Base-by-base conservation (phyloP, 169 alveolate species). In the Cryptosporidium ubiquitum region DNA sequence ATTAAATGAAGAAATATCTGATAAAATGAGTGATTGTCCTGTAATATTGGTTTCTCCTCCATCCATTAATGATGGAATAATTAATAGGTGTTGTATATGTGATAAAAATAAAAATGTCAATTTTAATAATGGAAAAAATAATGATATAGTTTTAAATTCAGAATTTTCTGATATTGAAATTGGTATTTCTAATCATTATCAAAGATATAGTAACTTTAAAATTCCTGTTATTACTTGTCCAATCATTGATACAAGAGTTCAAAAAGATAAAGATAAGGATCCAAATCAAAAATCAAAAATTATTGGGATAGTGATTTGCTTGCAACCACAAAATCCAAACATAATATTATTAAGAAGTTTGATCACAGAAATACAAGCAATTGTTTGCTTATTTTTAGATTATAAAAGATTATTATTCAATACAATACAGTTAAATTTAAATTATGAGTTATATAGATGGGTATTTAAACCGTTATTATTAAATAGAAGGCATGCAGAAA, bases 321-420 rank as follows among this genome's bases (percentile, higher is more conserved):
- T 79, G 52, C 89, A 79, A 33, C 89, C 89, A 61, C 89, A 79
- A 33, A 79, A 79, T 79, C 89, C 89, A 49, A 79, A 79, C 29
- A 79, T 79, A 79, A 20, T 61, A 40, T 64, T 79, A 44, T 33
- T 79, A 44, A 58, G 47, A 29, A 79, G 37, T 64, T 29, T 79
- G 12, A 49, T 79, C 18, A 10, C 55, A 33, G 89, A 79, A 37
- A 60, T 79, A 3, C 89, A 79, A 47, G 33, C 75, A n/a, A 7
- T 79, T 1, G 51, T 79, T 20, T 58, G 79, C 29, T 29, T 64
- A 33, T 79, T 61, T 64, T 29, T 79, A n/a, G 89, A 79, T 26
- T 31, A 47, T 37, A 79, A 79, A 35, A 79, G 74, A 40, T 44
- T 44, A 23, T 31, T 60, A 23, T 61, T 60, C 14, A 44, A 16